These are phyloP conservation scores for Emericellopsis atlantica DNA, from an alignment of 2,329 filamentous ascomycete species.

Conservation along the genomic window DNA sequence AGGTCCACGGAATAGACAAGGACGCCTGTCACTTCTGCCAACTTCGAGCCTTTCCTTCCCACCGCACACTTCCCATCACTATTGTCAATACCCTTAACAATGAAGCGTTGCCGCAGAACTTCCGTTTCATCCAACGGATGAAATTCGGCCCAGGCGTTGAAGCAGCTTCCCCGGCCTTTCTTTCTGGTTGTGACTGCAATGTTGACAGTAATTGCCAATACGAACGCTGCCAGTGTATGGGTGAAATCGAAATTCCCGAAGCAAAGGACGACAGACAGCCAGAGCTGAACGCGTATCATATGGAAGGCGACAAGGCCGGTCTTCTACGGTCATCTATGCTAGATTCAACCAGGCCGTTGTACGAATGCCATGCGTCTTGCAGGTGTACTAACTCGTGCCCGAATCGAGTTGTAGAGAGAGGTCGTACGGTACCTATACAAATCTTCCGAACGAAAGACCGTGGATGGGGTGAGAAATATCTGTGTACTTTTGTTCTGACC, in stretches of 20 bases:
- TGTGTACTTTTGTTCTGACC: not conserved
- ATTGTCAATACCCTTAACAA: slow-evolving; percentile 52
- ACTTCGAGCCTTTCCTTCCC: slow-evolving; percentile 38
- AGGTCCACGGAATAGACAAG: slow-evolving; percentile 25
- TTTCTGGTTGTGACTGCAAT: slow-evolving; percentile 56
- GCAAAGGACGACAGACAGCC: slow-evolving; percentile 32
- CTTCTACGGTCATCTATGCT: slow-evolving; percentile 39
- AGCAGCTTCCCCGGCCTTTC: slow-evolving; percentile 34
- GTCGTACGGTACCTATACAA: slow-evolving; percentile 56
- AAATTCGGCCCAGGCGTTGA: slow-evolving; percentile 47
- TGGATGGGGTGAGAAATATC: slow-evolving; percentile 53
- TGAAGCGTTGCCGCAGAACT: slow-evolving; percentile 44
- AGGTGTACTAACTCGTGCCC: slow-evolving; percentile 51
- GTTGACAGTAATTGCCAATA: slow-evolving; percentile 54
- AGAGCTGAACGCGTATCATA: slow-evolving; percentile 51
- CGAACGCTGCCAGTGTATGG: slow-evolving; percentile 56
- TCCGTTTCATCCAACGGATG: slow-evolving; percentile 55
- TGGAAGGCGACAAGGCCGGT: slow-evolving; percentile 35
- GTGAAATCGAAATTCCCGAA: slow-evolving; percentile 41
- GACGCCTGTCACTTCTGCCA: slow-evolving; percentile 49
- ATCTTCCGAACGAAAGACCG: slow-evolving; percentile 63
- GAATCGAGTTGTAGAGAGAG: slow-evolving; percentile 66
- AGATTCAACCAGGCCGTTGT: slow-evolving; percentile 49
- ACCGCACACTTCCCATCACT: slow-evolving; percentile 38
- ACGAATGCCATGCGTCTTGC: slow-evolving; percentile 69